These are phyloP conservation scores for Kodamaea arcana DNA, from an alignment of 1,139 yeast species.

Conservation along the genomic window DNA sequence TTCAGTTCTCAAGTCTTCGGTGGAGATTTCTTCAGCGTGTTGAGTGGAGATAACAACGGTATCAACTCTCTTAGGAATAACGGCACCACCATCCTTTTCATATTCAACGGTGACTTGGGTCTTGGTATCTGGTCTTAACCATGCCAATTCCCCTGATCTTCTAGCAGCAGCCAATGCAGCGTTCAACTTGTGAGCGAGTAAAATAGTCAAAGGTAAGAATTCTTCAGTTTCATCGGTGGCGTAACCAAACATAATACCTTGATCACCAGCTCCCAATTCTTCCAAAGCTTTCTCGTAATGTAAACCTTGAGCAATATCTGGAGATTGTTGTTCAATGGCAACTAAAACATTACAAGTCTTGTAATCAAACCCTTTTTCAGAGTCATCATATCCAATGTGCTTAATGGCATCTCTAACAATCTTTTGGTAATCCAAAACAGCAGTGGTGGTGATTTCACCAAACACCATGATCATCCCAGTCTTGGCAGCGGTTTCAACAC, in stretches of 20 bases:
- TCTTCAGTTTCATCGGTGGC: slow-evolving; percentile 99
- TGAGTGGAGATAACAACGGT: slow-evolving; percentile 97
- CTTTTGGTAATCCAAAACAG: slow-evolving; percentile 92
- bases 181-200: slow-evolving; percentile 93
- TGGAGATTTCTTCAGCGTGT: slow-evolving; percentile 93
- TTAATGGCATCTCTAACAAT: slow-evolving; percentile 96
- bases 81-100: slow-evolving; percentile 91
- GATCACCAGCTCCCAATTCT: slow-evolving; percentile 99
- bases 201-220: slow-evolving; percentile 89
- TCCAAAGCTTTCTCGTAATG: slow-evolving; percentile 96
- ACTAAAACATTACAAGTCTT: slow-evolving; percentile 98
- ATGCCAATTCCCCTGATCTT: slow-evolving; percentile 87
- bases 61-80: slow-evolving; percentile 92
- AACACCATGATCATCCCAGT: slow-evolving; percentile 99
- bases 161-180: slow-evolving; percentile 96
- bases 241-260: slow-evolving; percentile 99
- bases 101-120: slow-evolving; percentile 98
- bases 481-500: slow-evolving; percentile 98
- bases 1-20: slow-evolving; percentile 83
- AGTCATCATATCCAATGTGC: slow-evolving; percentile 96
- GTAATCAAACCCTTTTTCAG: slow-evolving; percentile 97
- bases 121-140: slow-evolving; percentile 99
- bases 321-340: slow-evolving; percentile 99
- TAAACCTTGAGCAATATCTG: slow-evolving; percentile 98
- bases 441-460: slow-evolving; percentile 98